Base-by-base conservation (phyloP, 2,329 filamentous ascomycete genomes). In the Fusarium sambucinum region DNA sequence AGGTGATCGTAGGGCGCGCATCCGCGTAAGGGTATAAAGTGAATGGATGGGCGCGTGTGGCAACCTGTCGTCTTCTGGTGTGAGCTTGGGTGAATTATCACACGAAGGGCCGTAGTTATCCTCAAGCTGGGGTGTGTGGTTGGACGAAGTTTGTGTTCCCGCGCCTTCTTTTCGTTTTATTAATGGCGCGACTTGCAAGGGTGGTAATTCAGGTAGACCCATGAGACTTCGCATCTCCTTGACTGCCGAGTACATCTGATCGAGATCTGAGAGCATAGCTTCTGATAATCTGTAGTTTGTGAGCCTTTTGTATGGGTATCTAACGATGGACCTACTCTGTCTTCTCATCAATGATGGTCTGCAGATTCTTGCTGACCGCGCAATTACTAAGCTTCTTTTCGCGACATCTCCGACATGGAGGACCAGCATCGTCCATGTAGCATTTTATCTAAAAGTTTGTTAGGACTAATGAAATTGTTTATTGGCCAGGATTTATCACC, bases 311-410 rank as follows among this genome's bases (percentile, higher is more conserved):
- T 3, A 3, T 0, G 2, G 0, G 2, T 6, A 33, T 2, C 6
- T 33, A 8, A 2, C 1, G 1, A 2, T 5, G 2, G 2, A 0
- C 74, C 45, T 71, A 80, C 78, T 79, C 77, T n/a, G 77, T 76
- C 45, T 78, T 78, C 32, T 81, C 80, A 52, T 79, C 78, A 9
- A 81, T 81, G 14, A 81, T 76, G 4, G 77, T 81, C 54, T 81
- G 80, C 1, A 81, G 66, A 29, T 78, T 81, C 70, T 81, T 81
- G 60, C 79, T 80, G n/a, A 81, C 64, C 0, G 79, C 75, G 48
- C 80, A 81, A 1, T 9, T 82, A 19, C 74, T 74, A 2, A 81
- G 62, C 23, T 77, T 77, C 19, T 77, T 71, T 57, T 81, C 78
- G 19, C 70, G 59, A 55, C 80, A 81, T 29, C 80, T 63, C 16